Evolutionary conservation across 352 stramenopile species (phyloP).

Genomic region (Phytophthora pini): DNA sequence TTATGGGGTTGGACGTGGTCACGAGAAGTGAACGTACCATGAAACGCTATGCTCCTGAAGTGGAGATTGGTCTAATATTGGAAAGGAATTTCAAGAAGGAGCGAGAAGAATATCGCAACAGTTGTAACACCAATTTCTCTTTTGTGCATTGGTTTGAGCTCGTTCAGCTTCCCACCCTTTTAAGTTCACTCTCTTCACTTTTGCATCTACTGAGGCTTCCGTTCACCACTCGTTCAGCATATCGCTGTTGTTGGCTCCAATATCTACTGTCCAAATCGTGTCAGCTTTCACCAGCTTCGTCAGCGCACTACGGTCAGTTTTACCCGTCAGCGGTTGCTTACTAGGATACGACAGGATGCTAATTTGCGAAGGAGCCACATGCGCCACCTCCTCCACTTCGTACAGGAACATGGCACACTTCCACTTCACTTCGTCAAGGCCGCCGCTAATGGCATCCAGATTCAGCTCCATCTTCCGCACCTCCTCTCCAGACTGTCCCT

Average conservation of each 20-base stretch:
- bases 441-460: constrained; percentile 82
- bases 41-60: constrained; percentile 1
- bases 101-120: neutral
- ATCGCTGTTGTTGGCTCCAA: constrained; percentile 72
- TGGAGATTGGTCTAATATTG: no score
- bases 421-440: constrained; percentile 89
- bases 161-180: neutral
- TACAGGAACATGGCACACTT: constrained; percentile 87
- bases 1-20: neutral
- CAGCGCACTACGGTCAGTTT: constrained; percentile 68
- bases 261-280: constrained; percentile 85
- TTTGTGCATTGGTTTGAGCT: constrained; percentile 19
- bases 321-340: constrained; percentile 68
- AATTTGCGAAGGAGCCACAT: constrained; percentile 83
- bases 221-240: constrained; percentile 65
- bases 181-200: neutral
- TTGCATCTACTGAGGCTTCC: neutral
- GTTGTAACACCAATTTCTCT: constrained; percentile 1
- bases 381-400: constrained; percentile 80
- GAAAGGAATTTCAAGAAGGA: constrained; percentile 4
- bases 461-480: constrained; percentile 81
- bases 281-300: constrained; percentile 83
- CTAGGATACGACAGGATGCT: constrained; percentile 76
- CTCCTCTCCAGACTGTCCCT: constrained; percentile 75
- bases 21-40: neutral